A percentile compares a stretch with the other conserved stretches of the same genome.
phyloP scores from a whole-genome alignment of 2,329 filamentous ascomycete genomes.

The Erysiphe neolycopersici region DNA sequence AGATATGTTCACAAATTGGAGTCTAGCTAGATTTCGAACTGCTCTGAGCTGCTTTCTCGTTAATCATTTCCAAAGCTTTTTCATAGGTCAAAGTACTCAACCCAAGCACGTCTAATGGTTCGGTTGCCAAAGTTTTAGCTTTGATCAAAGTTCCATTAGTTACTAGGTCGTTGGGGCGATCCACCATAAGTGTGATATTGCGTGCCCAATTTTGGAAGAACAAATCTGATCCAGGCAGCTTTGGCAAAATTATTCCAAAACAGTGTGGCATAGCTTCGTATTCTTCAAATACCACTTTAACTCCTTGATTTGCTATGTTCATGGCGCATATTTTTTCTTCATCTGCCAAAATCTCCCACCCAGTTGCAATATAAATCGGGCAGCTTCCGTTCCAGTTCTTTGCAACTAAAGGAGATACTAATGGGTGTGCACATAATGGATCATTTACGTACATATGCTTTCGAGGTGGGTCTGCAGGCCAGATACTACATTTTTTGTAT shows the following conservation, averaged over 20 bases:
- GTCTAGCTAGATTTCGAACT: too few relatives aligned
- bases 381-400: conserved; percentile 32
- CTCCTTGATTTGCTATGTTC: conserved; percentile 27
- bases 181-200: conserved; percentile 23
- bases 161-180: conserved; percentile 2
- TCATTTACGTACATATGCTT: conserved; percentile 28
- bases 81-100: conserved; percentile 20
- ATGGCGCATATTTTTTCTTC: conserved; percentile 34
- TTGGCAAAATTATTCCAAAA: conserved; percentile 31
- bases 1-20: too few relatives aligned
- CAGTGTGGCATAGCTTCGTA: conserved; percentile 64
- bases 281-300: conserved; percentile 37
- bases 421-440: conserved; percentile 31
- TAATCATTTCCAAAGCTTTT: conserved; percentile 18
- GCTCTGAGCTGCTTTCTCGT: conserved; percentile 1
- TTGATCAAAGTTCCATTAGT: conserved; percentile 21
- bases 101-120: conserved; percentile 17
- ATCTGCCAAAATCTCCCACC: conserved; percentile 46
- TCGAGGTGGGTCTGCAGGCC: conserved; percentile 29
- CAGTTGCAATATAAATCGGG: conserved; percentile 40
- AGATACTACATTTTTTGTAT: conserved; percentile 24
- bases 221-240: conserved; percentile 19
- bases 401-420: conserved; percentile 34
- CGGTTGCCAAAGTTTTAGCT: conserved; percentile 25
- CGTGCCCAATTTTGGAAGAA: conserved; percentile 28